Base-by-base conservation (phyloP, 306 rosid genomes). In the Castanospermum australe region DNA sequence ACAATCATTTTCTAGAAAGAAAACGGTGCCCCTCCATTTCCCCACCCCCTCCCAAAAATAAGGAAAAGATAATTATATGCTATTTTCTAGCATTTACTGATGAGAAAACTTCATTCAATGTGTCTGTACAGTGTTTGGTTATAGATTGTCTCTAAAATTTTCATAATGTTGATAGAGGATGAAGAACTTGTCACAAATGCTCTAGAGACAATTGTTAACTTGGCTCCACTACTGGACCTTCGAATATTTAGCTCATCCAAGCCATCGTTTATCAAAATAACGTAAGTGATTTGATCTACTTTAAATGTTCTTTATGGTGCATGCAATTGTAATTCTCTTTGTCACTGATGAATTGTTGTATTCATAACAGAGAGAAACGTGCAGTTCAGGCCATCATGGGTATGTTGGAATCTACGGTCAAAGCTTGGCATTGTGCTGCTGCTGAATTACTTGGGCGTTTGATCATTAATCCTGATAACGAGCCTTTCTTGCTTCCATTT, bases 111-210 rank as follows among this genome's bases (percentile, higher is more conserved):
- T 75, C 69, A 50, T 48, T 47, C 4, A 20, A 41, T 77, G 60
- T 44, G 66, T 73, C n/a, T 79, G 6, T 44, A 2, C 75, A 52
- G 10, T 79, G 45, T 60, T 67, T 59, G 38, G 20, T 28, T 52
- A 30, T 80, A 45, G 11, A 32, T 28, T 42, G 22, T 72, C 67
- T 72, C 73, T 59, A 13, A 80, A 67, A 62, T 59, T 73, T 73
- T 75, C 64, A 6, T 39, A 45, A 73, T 86, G 52, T 77, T 72
- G 61, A 77, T 87, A 96, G 99, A 93, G 97, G 99, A 96, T 76
- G 98, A 96, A 82, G 99, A 96, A 84, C 97, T 96, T 84, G 98
- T 96, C 81, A 91, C 98, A 68, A 96, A 96, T 87, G 91, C 98
- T 54, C 90, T 96, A 4, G 98, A 96, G 93, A 91, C 99, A 66